phyloP scores from a whole-genome alignment of 768 basidiomycete genomes.

The Chlorophyllum brunneum region DNA sequence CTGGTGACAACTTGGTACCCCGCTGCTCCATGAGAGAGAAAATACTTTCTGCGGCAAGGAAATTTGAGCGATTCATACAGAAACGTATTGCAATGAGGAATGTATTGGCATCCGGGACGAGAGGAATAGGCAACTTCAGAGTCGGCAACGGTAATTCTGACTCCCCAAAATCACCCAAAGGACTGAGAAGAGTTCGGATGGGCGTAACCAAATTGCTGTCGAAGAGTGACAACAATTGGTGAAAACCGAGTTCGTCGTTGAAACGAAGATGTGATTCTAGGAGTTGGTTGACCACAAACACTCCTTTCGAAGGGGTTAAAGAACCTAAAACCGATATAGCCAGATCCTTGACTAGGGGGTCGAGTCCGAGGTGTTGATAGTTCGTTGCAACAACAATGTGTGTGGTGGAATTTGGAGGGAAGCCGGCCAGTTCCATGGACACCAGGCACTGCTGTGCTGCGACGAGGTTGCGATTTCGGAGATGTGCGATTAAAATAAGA shows the following conservation, averaged over 20 bases:
- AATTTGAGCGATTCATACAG: conserved; percentile 39
- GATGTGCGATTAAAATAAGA: conserved; percentile 59
- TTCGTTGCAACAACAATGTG: conserved; percentile 54
- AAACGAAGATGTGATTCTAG: conserved; percentile 57
- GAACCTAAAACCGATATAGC: conserved; percentile 44
- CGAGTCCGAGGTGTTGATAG: conserved; percentile 58
- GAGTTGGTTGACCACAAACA: conserved; percentile 66
- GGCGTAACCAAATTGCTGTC: conserved; percentile 16
- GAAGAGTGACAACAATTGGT: conserved; percentile 49
- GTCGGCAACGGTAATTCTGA: neutral
- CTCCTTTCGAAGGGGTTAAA: conserved; percentile 36
- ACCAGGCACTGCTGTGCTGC: conserved; percentile 51
- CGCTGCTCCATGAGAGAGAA: conserved; percentile 42
- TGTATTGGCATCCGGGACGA: conserved; percentile 52
- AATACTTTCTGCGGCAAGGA: conserved; percentile 41
- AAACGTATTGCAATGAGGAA: conserved; percentile 62
- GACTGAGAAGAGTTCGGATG: neutral
- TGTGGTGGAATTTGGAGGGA: conserved; percentile 51
- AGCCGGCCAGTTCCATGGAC: conserved; percentile 54
- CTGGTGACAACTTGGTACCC: conserved; percentile 41
- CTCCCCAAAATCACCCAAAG: neutral
- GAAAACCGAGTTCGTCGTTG: conserved; percentile 43
- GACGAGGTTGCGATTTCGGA: conserved; percentile 63
- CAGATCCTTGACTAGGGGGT: conserved; percentile 47
- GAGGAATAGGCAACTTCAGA: conserved; percentile 2